Conservation (phyloP, 2,329 filamentous ascomycete species). For the Verticillium klebahnii region DNA sequence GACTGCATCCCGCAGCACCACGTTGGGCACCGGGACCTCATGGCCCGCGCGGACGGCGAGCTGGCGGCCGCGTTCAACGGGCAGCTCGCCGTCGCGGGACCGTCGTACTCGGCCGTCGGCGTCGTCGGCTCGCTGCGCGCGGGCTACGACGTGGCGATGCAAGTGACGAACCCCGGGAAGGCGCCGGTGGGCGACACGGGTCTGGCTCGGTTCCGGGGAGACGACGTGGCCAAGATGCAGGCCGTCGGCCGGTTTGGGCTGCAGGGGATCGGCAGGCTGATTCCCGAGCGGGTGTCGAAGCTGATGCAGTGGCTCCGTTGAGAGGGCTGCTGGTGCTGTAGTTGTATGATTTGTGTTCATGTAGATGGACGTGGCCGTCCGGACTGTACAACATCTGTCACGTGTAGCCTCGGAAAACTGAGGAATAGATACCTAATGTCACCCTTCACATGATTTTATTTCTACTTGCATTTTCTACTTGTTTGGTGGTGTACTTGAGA, state of each 20-base stretch:
- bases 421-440: not conserved
- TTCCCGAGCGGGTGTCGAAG: not conserved
- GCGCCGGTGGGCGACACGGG: conserved; percentile 26
- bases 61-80: conserved; percentile 54
- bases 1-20: conserved; percentile 89
- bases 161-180: conserved; percentile 21
- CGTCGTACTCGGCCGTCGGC: conserved; percentile 49
- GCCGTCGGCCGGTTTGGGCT: not conserved
- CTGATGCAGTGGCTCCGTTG: not conserved
- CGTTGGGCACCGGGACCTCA: conserved; percentile 66
- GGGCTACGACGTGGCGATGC: conserved; percentile 37
- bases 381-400: not conserved
- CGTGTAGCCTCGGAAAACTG: not conserved
- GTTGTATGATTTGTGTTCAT: not conserved
- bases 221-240: not conserved
- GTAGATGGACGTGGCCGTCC: not conserved
- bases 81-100: conserved; percentile 58
- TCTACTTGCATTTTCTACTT: too few relatives aligned
- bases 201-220: conserved; percentile 19
- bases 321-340: not conserved
- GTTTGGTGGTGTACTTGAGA: too few relatives aligned
- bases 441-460: too few relatives aligned
- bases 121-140: conserved; percentile 47
- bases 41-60: conserved; percentile 52
- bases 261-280: not conserved